Base-by-base conservation (phyloP, 2,329 filamentous ascomycete genomes). In the Trichoderma sp. region DNA sequence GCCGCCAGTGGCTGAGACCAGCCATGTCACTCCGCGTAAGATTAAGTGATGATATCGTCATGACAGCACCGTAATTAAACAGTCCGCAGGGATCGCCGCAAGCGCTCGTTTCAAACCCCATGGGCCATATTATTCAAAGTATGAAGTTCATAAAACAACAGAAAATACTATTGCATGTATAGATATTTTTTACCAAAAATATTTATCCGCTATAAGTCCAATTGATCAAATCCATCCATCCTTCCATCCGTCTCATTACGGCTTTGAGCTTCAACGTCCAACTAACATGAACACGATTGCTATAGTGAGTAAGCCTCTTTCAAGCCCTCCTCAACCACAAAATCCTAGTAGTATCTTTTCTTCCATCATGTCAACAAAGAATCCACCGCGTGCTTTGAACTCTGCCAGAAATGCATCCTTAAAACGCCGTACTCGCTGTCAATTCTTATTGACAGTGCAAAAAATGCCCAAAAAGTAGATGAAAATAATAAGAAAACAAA, bases 391-490 rank as follows among this genome's bases (percentile, higher is more conserved):
- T 69, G 53, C 61, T 31, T 66, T n/a, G 24, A 66, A 65, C 68
- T 69, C 67, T 59, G 33, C 53, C 60, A 65, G 62, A 65, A 68
- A 56, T 47, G 40, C 19, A 52, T 58, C 62, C 61, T 57, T 49
- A 43, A 69, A 71, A 72, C 71, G 71, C 71, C 71, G 13, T 71
- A 69, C 66, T 71, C 70, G 70, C 13, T 56, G 47, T 70, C 57
- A 62, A 67, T 70, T 68, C 49, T 33, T 68, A 16, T 61, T 64
- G 37, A 68, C 70, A 33, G 62, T 56, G 35, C 33, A 35, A 68
- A 52, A 52, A 55, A 33, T 29, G 24, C 16, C 24, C 21, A 49
- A 29, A n/a, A 14, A 58, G 33, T 24, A 35, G 47, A 58, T n/a
- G 24, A 4, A 57, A 31, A 55, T 24, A 49, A 29, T 40, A 24